Percentiles rank a stretch among this genome's conserved stretches.
Conservation (phyloP, 139 green algal genomes). For the Chlamydomonas sp. region DNA sequence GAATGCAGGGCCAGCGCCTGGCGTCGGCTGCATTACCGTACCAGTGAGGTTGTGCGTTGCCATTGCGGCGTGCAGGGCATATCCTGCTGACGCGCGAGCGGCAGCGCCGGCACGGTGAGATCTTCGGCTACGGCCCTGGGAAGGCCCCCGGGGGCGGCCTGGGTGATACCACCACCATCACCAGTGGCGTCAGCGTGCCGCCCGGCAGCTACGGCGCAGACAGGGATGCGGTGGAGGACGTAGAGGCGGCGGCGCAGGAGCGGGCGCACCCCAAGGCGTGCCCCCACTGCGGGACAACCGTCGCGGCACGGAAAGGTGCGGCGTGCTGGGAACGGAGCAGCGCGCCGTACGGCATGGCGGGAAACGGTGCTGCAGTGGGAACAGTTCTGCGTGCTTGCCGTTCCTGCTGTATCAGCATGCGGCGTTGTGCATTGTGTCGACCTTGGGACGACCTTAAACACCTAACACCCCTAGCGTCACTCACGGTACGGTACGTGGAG, state of each 20-base stretch:
- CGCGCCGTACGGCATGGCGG: no score
- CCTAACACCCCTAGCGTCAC: no score
- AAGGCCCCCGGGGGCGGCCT: neutral
- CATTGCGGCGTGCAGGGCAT: constrained; percentile 32
- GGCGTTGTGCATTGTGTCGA: no score
- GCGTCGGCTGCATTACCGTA: no score
- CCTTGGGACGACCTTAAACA: no score
- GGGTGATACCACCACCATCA: no score
- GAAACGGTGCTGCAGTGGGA: no score
- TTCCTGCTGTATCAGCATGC: no score
- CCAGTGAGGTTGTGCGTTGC: neutral
- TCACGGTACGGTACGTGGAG: no score
- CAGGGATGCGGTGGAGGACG: constrained; percentile 22
- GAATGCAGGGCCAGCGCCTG: no score
- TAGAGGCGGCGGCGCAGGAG: constrained; percentile 17
- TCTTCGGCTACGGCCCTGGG: constrained; percentile 11
- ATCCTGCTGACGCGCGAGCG: constrained; percentile 37
- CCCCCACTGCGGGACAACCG: constrained; percentile 59
- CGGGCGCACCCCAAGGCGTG: constrained; percentile 38
- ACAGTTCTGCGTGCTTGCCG: no score
- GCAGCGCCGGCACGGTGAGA: constrained; percentile 33
- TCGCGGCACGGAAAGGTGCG: neutral
- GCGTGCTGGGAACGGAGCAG: no score
- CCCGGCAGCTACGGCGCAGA: neutral
- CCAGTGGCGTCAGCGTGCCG: neutral